Evolutionary conservation across 2,329 filamentous ascomycete genomes (phyloP), one percentile per base, ranked within the genome.

Genomic region (Diaporthe batatas): DNA sequence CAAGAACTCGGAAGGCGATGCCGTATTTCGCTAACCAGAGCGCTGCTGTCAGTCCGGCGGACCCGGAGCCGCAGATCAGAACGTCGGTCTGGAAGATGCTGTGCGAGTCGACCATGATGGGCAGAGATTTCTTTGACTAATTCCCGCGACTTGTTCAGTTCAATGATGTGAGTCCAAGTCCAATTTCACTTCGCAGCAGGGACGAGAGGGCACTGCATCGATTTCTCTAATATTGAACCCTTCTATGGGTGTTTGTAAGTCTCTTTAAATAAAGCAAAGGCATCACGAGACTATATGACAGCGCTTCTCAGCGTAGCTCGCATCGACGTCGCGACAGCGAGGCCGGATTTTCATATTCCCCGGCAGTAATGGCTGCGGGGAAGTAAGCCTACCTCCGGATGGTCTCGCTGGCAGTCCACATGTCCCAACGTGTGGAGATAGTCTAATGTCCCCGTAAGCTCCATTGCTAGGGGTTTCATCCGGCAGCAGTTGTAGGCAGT

Each of bases 51-150:
- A 92, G 84, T 23, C 91, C 90, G 6, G 90, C 91, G 1, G 89
- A 90, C 39, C 91, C 90, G 70, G 85, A 87, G 72, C 90, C 90
- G 73, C 85, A 86, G 75, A 92, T 91, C 21, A 92, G 80, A 21
- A 92, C 88, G 76, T 91, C 88, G 74, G 73, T 74, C 5, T 72
- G 42, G 44, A 59, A 67, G 12, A 39, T 36, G 3, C 34, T 39
- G 16, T 14, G 21, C 18, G 58, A 53, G 47, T 34, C 12, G 18
- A n/a, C 49, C 65, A 70, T 70, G 55, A 39, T 57, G 42, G 32
- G 21, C 16, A 53, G 4, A 23, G 18, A 12, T n/a, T n/a, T 7
- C n/a, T 11, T 53, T 16, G 44, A 53, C 25, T 18, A 14, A 42
- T 42, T 42, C 39, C 39, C 39, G 39, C 6, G 11, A 42, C 39